Evolutionary conservation across 345 rosid genomes (phyloP).

Genomic region (Microcos paniculata): DNA sequence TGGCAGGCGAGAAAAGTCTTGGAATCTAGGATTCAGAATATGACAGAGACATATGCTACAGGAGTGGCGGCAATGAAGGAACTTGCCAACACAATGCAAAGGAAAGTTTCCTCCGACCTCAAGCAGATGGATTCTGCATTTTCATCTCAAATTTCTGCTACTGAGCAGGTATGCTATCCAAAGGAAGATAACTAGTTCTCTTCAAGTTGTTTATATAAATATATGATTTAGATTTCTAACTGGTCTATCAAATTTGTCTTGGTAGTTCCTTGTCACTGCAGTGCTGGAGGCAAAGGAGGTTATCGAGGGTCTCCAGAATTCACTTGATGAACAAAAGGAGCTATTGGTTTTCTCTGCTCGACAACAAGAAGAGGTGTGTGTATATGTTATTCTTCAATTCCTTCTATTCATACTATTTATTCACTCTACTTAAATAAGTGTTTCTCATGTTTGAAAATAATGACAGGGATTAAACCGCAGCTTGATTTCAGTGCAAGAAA

Average conservation of each 20-base stretch:
- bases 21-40: slow-evolving; percentile 55
- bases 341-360: slow-evolving; percentile 50
- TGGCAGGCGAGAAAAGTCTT: slow-evolving; percentile 64
- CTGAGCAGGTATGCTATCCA: slow-evolving; percentile 54
- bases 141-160: slow-evolving; percentile 41
- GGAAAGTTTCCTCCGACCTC: slow-evolving; percentile 54
- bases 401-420: slow-evolving; percentile 12
- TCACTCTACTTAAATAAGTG: slow-evolving; percentile 1
- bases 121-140: slow-evolving; percentile 43
- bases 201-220: background rate
- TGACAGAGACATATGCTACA: slow-evolving; percentile 50
- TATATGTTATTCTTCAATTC: background rate
- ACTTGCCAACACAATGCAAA: slow-evolving; percentile 46
- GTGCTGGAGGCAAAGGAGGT: slow-evolving; percentile 56
- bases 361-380: slow-evolving; percentile 68
- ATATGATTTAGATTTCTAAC: background rate
- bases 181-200: background rate
- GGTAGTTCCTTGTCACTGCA: slow-evolving; percentile 56
- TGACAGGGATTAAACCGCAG: slow-evolving; percentile 55
- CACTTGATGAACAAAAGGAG: slow-evolving; percentile 65
- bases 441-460: slow-evolving; percentile 5
- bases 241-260: slow-evolving; percentile 3
- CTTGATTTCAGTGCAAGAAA: slow-evolving; percentile 56
- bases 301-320: slow-evolving; percentile 45
- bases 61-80: slow-evolving; percentile 57